These are phyloP conservation scores for Diaporthe sp. DNA, from an alignment of 2,329 filamentous ascomycete species.

Conservation along the genomic window DNA sequence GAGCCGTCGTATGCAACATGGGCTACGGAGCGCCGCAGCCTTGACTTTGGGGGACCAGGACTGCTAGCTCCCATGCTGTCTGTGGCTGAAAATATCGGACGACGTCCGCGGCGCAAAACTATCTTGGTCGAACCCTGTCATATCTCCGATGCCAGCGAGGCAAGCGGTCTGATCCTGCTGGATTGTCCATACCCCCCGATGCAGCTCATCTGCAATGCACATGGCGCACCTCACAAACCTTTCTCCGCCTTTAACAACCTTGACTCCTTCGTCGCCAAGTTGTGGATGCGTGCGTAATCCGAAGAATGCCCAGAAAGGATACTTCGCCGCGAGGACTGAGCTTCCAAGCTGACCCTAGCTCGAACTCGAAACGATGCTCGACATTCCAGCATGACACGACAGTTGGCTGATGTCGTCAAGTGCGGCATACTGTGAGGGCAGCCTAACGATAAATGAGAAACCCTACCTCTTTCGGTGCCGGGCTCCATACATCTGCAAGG, in stretches of 20 bases:
- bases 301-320: slow-evolving; percentile 13
- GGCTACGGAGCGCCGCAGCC: slow-evolving; percentile 37
- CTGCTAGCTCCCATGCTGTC: slow-evolving; percentile 2
- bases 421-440: slow-evolving; percentile 32
- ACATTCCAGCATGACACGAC: slow-evolving; percentile 30
- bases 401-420: slow-evolving; percentile 14
- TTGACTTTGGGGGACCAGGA: slow-evolving; percentile 12
- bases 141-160: slow-evolving; percentile 26
- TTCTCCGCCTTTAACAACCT: slow-evolving; percentile 16
- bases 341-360: slow-evolving; percentile 15
- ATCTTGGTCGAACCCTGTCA: slow-evolving; percentile 34
- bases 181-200: slow-evolving; percentile 34
- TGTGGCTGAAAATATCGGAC: slow-evolving; percentile 38
- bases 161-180: slow-evolving; percentile 37
- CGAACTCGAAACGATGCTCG: slow-evolving; percentile 36
- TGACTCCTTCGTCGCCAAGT: slow-evolving; percentile 12
- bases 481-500: neutral
- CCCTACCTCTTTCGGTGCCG: slow-evolving; percentile 4
- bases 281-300: slow-evolving; percentile 29
- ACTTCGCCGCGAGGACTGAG: slow-evolving; percentile 18
- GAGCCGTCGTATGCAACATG: slow-evolving; percentile 18
- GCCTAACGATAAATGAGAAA: neutral
- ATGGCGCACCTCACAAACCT: slow-evolving; percentile 30
- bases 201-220: slow-evolving; percentile 24
- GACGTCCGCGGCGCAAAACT: slow-evolving; percentile 39